These are phyloP conservation scores for Chrysanthemum seticuspe DNA, from an alignment of 129 eudicot species.

Conservation along the genomic window DNA sequence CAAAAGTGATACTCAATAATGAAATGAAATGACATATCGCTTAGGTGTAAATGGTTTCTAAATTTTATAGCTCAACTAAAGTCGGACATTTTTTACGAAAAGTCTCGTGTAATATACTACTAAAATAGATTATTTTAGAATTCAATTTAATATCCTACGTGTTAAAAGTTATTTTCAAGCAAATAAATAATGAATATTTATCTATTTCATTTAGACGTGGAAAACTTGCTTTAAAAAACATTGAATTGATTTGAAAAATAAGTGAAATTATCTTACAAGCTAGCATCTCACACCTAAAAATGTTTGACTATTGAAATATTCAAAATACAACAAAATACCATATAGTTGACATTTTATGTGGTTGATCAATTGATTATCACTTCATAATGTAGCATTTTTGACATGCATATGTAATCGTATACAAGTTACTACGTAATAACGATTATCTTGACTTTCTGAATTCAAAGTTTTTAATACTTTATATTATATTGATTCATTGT, in stretches of 20 bases:
- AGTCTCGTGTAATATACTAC: neutral
- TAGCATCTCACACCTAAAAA: constrained; percentile 2
- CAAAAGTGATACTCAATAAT: neutral
- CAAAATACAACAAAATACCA: neutral
- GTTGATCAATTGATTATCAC: neutral
- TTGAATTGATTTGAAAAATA: neutral
- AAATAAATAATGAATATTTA: neutral
- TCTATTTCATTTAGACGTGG: neutral
- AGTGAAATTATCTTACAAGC: constrained; percentile 3
- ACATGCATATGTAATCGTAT: neutral
- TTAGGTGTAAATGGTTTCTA: neutral
- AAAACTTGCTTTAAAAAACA: neutral
- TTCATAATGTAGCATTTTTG: neutral
- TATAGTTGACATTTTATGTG: neutral
- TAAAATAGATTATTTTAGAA: no score
- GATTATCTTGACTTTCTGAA: no score
- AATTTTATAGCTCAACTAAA: no score
- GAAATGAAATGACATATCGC: no score
- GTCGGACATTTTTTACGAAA: neutral
- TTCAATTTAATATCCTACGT: no score
- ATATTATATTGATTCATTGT: no score
- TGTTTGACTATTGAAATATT: constrained; percentile 22
- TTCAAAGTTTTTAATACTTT: no score
- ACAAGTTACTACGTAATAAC: no score
- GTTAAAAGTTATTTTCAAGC: no score